These are phyloP conservation scores for Colletotrichum sojae DNA, from an alignment of 2,329 filamentous ascomycete genomes.

Conservation along the genomic window DNA sequence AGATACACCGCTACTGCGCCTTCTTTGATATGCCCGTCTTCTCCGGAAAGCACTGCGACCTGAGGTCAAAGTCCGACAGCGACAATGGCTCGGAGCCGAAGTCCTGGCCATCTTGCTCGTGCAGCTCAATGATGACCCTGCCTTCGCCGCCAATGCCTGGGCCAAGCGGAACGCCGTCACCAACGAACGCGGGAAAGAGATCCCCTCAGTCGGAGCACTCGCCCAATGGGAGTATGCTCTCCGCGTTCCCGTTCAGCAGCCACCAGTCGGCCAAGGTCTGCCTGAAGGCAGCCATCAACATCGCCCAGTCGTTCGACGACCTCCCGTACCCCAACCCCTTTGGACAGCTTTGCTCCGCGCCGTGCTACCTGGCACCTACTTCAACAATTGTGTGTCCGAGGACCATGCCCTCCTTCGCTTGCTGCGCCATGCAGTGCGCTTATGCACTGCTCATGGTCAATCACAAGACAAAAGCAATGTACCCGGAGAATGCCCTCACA, in stretches of 20 bases:
- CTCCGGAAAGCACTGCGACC: slow-evolving; percentile 63
- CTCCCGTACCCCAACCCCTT: slow-evolving; percentile 62
- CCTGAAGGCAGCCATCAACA: slow-evolving; percentile 63
- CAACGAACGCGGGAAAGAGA: slow-evolving; percentile 41
- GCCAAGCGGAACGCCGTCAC: slow-evolving; percentile 47
- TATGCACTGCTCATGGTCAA: slow-evolving; percentile 61
- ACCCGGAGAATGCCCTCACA: slow-evolving; percentile 45
- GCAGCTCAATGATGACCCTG: slow-evolving; percentile 47
- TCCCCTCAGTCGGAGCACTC: slow-evolving; percentile 41
- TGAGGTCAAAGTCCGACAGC: slow-evolving; percentile 51
- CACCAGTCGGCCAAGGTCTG: slow-evolving; percentile 65
- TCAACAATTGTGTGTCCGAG: slow-evolving; percentile 57
- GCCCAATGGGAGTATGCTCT: slow-evolving; percentile 33
- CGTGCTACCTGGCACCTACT: slow-evolving; percentile 52
- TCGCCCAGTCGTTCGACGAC: slow-evolving; percentile 60
- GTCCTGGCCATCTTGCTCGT: slow-evolving; percentile 53
- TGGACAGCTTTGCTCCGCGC: slow-evolving; percentile 50
- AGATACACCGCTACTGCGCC: slow-evolving; percentile 65
- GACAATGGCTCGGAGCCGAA: slow-evolving; percentile 47
- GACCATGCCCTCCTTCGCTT: slow-evolving; percentile 61
- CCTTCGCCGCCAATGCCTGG: slow-evolving; percentile 48
- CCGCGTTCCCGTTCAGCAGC: slow-evolving; percentile 58
- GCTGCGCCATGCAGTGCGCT: slow-evolving; percentile 62
- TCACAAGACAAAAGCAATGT: slow-evolving; percentile 56
- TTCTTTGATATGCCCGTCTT: slow-evolving; percentile 67